Evolutionary conservation across 2,329 filamentous ascomycete species (phyloP).

Genomic region (Polytolypa hystricis): DNA sequence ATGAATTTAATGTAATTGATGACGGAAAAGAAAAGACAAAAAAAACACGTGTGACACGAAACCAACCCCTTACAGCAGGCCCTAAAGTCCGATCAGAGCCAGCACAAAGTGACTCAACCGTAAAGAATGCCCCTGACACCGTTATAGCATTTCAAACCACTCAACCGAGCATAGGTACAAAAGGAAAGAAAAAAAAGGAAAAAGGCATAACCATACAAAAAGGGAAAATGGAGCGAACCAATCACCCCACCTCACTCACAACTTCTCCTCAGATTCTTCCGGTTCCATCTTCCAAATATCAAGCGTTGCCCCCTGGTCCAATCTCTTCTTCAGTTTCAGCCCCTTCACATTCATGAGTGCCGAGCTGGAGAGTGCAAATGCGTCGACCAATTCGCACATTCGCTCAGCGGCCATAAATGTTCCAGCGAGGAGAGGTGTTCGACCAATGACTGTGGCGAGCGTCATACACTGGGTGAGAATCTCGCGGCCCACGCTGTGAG

Average conservation of each 20-base stretch:
- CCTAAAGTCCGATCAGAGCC: too few species aligned
- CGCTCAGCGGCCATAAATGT: slow-evolving; percentile 54
- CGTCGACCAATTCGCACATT: slow-evolving; percentile 65
- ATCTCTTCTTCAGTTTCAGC: slow-evolving; percentile 28
- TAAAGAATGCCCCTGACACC: too few species aligned
- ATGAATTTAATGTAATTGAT: background rate
- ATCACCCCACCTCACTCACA: background rate
- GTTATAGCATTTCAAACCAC: too few species aligned
- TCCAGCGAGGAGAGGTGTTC: slow-evolving; percentile 53
- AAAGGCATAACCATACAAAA: background rate
- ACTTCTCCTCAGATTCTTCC: slow-evolving; percentile 9
- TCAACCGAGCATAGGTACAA: background rate
- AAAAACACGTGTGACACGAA: too few species aligned
- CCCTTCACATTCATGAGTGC: slow-evolving; percentile 38
- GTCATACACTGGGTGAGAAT: slow-evolving; percentile 79
- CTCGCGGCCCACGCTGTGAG: slow-evolving; percentile 61
- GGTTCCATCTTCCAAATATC: slow-evolving; percentile 20
- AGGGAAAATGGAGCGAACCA: background rate
- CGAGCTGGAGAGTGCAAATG: slow-evolving; percentile 67
- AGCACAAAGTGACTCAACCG: too few species aligned
- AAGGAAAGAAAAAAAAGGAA: background rate
- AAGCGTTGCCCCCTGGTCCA: slow-evolving; percentile 19
- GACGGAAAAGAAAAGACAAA: too few species aligned
- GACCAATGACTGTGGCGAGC: slow-evolving; percentile 65
- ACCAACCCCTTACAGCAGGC: too few species aligned